These are phyloP conservation scores for Gossypium ekmanianum DNA, from an alignment of 345 rosid genomes.

Conservation along the genomic window DNA sequence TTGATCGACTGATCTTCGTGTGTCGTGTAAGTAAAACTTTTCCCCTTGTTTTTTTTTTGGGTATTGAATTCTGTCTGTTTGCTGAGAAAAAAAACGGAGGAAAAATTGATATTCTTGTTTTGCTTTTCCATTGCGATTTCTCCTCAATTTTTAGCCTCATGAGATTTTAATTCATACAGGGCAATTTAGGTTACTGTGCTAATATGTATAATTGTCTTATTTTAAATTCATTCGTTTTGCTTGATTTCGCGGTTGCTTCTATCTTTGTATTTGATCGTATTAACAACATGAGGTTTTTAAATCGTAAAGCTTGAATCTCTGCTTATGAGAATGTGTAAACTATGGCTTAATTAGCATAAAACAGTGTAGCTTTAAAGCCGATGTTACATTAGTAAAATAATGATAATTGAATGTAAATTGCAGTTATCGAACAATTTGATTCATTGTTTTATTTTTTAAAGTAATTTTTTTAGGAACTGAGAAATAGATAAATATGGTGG, in stretches of 20 bases:
- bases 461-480: background rate
- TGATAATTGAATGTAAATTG: background rate
- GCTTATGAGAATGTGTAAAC: background rate
- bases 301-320: background rate
- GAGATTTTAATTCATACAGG: slow-evolving; percentile 1
- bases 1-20: background rate
- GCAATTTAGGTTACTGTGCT: background rate
- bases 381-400: slow-evolving; percentile 1
- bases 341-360: background rate
- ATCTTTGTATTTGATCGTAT: background rate
- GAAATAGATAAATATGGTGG: too few species aligned
- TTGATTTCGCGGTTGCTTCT: background rate
- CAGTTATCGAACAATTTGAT: background rate
- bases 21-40: slow-evolving; percentile 3
- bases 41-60: background rate
- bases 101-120: background rate
- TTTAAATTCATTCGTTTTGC: background rate
- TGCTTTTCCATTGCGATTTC: background rate
- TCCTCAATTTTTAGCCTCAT: background rate
- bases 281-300: background rate
- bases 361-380: background rate
- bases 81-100: background rate
- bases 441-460: background rate
- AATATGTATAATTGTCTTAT: background rate
- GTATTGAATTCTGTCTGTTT: background rate